Base-by-base conservation (phyloP, 176 grass and related monocot species). In the Rhynchospora pubera region DNA sequence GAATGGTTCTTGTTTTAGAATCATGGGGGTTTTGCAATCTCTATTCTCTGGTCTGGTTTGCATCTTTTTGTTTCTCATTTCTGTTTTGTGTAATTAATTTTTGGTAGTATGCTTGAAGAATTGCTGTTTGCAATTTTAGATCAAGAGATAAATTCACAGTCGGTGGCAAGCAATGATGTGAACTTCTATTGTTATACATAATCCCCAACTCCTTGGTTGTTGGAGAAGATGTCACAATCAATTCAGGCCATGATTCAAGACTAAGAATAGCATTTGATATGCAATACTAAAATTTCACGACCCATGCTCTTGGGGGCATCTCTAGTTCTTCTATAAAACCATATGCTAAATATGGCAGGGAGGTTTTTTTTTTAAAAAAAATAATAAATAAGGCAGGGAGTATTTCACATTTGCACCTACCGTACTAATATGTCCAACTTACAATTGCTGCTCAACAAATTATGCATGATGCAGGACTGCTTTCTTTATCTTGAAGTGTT, bases 1-100 rank as follows among this genome's bases (percentile, higher is more conserved):
- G 72, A 77, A 77, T 77, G 72, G 72, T 77, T 77, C 72, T 77
- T 77, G 23, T 10, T 77, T 32, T 77, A 77, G 72, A 76, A 32
- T 77, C 72, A 8, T 55, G 26, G 72, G 50, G 48, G 48, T 77
- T 77, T 77, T 77, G 24, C 48, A 56, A 32, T 16, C 22, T 32
- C 72, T 56, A 18, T 55, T 56, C 24, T 32, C 14, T 4, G 9
- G 3, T 18, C 44, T 18, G 22, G 9, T 61, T 61, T 77, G 48
- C 5, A 15, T 52, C 19, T 51, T 26, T 5, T 9, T 24, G 6
- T 23, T 11, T 46, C 8, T 45, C 22, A 21, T 6, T 19, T 66
- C 10, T 69, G 16, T 9, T 48, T 24, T 28, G 5, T 77, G 72
- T 56, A 77, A 76, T 30, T 55, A 76, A 76, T 53, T 52, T 50